Evolutionary conservation across 2,329 filamentous ascomycete species (phyloP).

Genomic region (Chaetomiaceae sp.): DNA sequence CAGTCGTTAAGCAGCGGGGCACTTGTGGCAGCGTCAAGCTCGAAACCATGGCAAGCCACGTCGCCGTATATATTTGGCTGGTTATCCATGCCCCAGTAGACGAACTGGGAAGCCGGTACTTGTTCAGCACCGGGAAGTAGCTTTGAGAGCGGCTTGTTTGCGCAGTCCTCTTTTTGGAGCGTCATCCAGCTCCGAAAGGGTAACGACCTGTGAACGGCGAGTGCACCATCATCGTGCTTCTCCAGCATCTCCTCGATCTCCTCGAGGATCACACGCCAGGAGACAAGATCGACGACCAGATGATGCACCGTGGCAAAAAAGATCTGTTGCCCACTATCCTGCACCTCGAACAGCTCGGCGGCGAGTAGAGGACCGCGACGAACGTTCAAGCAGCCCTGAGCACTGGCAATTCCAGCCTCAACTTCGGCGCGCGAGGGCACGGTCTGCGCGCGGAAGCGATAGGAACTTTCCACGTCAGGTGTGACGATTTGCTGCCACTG

Average conservation of each 20-base stretch:
- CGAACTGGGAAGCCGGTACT: conserved; percentile 14
- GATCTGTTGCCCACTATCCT: conserved; percentile 20
- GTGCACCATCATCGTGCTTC: not conserved
- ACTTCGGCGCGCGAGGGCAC: not conserved
- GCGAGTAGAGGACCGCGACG: conserved; percentile 24
- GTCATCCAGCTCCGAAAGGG: conserved; percentile 35
- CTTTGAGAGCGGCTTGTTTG: not conserved
- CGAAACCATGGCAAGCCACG: conserved; percentile 33
- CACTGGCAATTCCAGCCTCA: conserved; percentile 21
- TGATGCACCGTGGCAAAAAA: conserved; percentile 33
- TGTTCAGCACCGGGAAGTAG: conserved; percentile 10
- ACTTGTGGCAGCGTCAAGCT: conserved; percentile 29
- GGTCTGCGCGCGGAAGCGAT: conserved; percentile 16
- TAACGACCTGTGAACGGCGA: conserved; percentile 15
- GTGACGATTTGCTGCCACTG: conserved; percentile 25
- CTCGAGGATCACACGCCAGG: conserved; percentile 39
- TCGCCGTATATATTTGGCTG: conserved; percentile 23
- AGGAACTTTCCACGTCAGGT: conserved; percentile 18
- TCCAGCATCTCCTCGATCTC: conserved; percentile 37
- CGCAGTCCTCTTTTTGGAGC: conserved; percentile 30
- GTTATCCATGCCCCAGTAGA: conserved; percentile 25
- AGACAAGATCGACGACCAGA: conserved; percentile 39
- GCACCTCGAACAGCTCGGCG: conserved; percentile 19
- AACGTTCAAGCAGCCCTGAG: conserved; percentile 23
- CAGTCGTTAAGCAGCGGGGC: conserved; percentile 22